Base-by-base conservation (phyloP, 1,139 yeast species). In the Arxiozyma bovina region DNA sequence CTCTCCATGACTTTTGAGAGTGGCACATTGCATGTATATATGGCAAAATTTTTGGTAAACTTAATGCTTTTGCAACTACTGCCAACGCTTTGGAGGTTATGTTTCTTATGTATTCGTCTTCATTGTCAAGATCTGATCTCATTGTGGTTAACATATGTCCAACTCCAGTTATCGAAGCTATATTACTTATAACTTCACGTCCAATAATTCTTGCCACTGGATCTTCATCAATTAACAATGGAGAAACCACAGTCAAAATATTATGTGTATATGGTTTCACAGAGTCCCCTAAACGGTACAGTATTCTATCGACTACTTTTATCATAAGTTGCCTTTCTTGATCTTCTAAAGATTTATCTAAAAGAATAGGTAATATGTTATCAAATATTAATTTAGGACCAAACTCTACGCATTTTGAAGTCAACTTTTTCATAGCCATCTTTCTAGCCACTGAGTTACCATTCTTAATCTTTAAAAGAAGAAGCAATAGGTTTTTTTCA, bases 271-370 rank as follows among this genome's bases (percentile, higher is more conserved):
- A 87, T 0, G 97, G 96, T 45, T 85, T 74, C 0, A 88, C 79
- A 53, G 77, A 67, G 48, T 79, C 85, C 48, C 83, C 89, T 21
- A 90, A 72, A 59, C 78, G 83, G 66, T 77, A 80, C 20, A 91
- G 68, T 0, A 88, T 75, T 46, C 96, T 74, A 42, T 86, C 90
- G 17, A 87, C 72, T 11, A 87, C 79, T 66, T 90, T 91, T 15
- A 89, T 87, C 55, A 91, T 73, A 18, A 88, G 69, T 70, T 90
- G 96, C 38, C 96, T 76, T 66, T 91, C 97, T 61, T 84, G 90
- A 53, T 87, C 94, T 60, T 85, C 94, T 45, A 90, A 72, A 9
- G 80, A 71, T 25, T 83, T 83, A 59, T 89, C 96, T 66, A 86
- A 73, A 43, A 91, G 71, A 20, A 91, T 70, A 0, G 96, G 96